Conservation (phyloP, 2,329 filamentous ascomycete genomes). For the Cladophialophora bantiana region DNA sequence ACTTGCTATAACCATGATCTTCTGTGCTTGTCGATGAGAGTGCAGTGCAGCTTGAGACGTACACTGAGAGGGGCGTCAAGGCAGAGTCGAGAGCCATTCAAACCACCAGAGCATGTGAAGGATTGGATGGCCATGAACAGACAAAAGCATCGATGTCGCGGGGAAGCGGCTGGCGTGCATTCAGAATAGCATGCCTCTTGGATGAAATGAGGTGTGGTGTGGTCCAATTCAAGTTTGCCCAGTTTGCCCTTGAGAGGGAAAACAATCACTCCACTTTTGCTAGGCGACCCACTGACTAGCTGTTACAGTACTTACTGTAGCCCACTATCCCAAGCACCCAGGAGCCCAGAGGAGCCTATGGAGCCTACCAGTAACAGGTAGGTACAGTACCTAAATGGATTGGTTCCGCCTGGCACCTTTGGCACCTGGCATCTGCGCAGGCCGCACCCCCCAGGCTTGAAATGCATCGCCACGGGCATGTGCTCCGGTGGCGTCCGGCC, state of each 20-base stretch:
- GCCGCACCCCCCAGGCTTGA: slow-evolving; percentile 8
- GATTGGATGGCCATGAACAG: not conserved
- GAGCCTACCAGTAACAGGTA: not conserved
- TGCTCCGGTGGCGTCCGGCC: slow-evolving; percentile 2
- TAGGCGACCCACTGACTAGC: not conserved
- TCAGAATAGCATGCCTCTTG: not conserved
- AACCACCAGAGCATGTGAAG: not conserved
- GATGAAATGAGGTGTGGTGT: not conserved
- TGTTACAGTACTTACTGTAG: too few relatives aligned
- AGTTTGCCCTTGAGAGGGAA: not conserved
- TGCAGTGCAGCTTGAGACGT: not conserved
- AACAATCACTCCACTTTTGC: not conserved
- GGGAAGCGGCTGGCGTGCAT: not conserved
- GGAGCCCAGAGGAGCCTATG: not conserved
- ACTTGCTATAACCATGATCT: not conserved
- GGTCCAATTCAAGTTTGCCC: not conserved
- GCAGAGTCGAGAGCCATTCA: not conserved
- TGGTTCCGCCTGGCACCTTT: not conserved
- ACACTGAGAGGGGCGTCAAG: not conserved
- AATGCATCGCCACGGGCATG: slow-evolving; percentile 15
- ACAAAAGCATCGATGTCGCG: not conserved
- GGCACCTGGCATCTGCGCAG: too few relatives aligned
- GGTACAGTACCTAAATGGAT: not conserved
- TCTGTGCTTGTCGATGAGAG: not conserved
- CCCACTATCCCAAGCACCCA: not conserved